A percentile compares a stretch with the other conserved stretches of the same genome.
Conservation (phyloP, 2,329 filamentous ascomycete species). For the Fusarium chlamydosporum region DNA sequence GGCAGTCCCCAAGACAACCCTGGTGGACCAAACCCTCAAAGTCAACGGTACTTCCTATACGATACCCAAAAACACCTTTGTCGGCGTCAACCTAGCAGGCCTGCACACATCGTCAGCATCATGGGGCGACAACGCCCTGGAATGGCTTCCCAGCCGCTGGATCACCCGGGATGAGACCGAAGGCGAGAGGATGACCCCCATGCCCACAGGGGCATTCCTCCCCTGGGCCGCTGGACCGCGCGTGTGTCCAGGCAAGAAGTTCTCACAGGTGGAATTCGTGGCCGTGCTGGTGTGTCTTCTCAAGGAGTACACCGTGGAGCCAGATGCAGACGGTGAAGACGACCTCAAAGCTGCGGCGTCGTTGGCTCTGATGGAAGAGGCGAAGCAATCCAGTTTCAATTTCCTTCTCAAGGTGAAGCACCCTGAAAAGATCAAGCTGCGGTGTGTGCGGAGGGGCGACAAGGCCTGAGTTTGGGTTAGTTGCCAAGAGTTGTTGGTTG, state of each 20-base stretch:
- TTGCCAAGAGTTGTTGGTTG: neutral
- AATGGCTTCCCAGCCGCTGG: conserved; percentile 45
- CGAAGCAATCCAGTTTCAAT: conserved; percentile 46
- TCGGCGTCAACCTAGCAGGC: conserved; percentile 40
- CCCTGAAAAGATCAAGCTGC: conserved; percentile 40
- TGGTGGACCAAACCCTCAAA: conserved; percentile 32
- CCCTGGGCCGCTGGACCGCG: conserved; percentile 40
- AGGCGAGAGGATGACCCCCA: conserved; percentile 29
- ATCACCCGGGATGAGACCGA: conserved; percentile 26
- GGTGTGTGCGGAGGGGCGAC: conserved; percentile 32
- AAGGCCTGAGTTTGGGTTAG: neutral
- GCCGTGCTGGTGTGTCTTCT: conserved; percentile 41
- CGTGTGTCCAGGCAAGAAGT: conserved; percentile 45
- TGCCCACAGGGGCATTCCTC: conserved; percentile 33
- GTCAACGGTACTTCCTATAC: conserved; percentile 36
- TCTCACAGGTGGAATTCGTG: conserved; percentile 48
- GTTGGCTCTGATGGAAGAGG: conserved; percentile 39
- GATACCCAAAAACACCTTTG: conserved; percentile 39
- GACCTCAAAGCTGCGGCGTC: conserved; percentile 33
- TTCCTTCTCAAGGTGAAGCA: conserved; percentile 47
- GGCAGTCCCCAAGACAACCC: conserved; percentile 39
- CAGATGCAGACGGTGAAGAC: conserved; percentile 26
- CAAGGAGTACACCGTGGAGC: conserved; percentile 40
- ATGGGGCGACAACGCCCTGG: conserved; percentile 41
- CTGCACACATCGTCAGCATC: conserved; percentile 37